phyloP scores from a whole-genome alignment of 805 yeast species.

The Clavispora vitiphila region DNA sequence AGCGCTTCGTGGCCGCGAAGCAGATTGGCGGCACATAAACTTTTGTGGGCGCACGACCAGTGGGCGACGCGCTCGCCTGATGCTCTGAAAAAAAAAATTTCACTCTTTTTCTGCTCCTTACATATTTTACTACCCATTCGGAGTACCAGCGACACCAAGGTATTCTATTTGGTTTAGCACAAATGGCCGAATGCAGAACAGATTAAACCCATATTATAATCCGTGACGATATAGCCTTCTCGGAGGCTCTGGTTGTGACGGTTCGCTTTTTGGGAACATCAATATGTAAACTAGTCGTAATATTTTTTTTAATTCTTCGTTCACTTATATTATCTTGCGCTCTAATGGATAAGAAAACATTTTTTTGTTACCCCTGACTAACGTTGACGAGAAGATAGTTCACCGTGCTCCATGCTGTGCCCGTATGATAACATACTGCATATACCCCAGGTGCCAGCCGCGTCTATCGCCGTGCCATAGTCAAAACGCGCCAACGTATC shows the following conservation, averaged over 20 bases:
- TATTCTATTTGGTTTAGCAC: conserved; percentile 40
- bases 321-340: background rate
- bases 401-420: no score
- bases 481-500: background rate
- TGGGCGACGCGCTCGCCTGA: background rate
- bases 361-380: no score
- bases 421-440: no score
- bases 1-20: background rate
- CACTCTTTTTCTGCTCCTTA: conserved; percentile 9
- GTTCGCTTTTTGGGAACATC: conserved; percentile 45
- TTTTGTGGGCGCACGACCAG: background rate
- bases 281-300: background rate
- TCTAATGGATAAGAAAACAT: no score
- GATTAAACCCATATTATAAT: conserved; percentile 28
- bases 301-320: background rate
- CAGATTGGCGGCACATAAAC: no score
- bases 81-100: conserved; percentile 1
- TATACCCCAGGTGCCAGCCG: conserved; percentile 1
- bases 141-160: conserved; percentile 45
- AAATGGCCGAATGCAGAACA: conserved; percentile 47
- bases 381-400: no score
- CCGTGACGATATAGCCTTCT: conserved; percentile 16
- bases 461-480: conserved; percentile 4
- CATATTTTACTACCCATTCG: conserved; percentile 26
- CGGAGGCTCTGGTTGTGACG: conserved; percentile 15